Percentiles rank a stretch among this genome's conserved stretches.
phyloP scores from a whole-genome alignment of 257 asterid genomes.

The Nicotiana noctiflora region DNA sequence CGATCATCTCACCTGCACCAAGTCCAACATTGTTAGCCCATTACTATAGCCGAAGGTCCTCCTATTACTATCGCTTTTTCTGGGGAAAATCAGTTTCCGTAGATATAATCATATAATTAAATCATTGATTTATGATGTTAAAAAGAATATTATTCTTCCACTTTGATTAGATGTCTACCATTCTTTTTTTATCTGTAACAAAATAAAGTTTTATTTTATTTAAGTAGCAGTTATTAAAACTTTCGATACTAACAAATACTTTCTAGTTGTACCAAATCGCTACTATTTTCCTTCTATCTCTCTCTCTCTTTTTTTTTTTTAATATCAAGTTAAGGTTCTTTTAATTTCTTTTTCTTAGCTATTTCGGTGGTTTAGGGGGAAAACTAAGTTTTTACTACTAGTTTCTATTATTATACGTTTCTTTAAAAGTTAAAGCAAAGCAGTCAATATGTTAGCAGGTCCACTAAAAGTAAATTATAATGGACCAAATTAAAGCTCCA shows the following conservation, averaged over 20 bases:
- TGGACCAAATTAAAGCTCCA: background rate
- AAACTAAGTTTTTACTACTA: background rate
- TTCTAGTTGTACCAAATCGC: background rate
- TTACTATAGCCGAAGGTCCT: background rate
- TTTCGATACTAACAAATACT: background rate
- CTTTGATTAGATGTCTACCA: background rate
- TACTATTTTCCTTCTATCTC: background rate
- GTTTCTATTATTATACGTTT: background rate
- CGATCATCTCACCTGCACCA: constrained; percentile 66
- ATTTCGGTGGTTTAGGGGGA: background rate
- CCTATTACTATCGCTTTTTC: background rate
- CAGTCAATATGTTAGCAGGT: background rate
- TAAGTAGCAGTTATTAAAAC: background rate
- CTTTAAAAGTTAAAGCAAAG: background rate
- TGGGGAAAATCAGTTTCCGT: background rate
- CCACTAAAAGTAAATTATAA: background rate
- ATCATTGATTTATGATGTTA: background rate
- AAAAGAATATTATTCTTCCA: background rate
- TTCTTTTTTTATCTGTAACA: no score
- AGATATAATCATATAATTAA: background rate
- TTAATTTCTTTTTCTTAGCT: background rate
- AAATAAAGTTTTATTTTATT: background rate
- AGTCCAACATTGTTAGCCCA: background rate
- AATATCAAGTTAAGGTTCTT: background rate
- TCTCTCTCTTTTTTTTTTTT: no score